A percentile compares a stretch with the other conserved stretches of the same genome.
These are phyloP conservation scores for Trametes maxima DNA, from an alignment of 768 basidiomycete genomes.

Conservation along the genomic window DNA sequence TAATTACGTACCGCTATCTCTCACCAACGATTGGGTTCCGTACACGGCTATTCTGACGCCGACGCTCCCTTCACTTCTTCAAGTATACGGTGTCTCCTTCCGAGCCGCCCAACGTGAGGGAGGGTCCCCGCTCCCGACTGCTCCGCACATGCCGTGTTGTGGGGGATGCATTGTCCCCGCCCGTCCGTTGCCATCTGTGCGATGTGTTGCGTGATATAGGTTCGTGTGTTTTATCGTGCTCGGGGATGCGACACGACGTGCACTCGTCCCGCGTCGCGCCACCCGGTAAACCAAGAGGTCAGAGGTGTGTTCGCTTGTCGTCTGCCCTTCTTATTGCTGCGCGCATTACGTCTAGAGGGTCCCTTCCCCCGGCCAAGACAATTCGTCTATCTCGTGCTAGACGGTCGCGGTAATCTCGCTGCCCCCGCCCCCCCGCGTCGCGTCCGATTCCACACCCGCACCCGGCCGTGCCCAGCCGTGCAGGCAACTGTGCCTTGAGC, in stretches of 20 bases:
- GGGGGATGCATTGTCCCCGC: neutral
- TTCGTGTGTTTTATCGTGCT: conserved; percentile 2
- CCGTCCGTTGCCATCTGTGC: neutral
- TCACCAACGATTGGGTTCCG: conserved; percentile 13
- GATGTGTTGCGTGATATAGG: neutral
- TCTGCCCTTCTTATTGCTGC: neutral
- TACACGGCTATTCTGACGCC: conserved; percentile 13
- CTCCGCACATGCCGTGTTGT: neutral
- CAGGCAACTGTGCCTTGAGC: neutral
- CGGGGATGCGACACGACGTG: neutral
- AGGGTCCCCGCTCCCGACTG: too few species aligned
- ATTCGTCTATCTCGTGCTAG: conserved; percentile 11
- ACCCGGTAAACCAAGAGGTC: neutral
- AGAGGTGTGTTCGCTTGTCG: conserved; percentile 1
- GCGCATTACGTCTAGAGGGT: conserved; percentile 8
- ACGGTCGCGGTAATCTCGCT: neutral
- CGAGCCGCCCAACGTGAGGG: neutral
- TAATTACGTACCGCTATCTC: conserved; percentile 7
- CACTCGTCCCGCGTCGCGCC: neutral
- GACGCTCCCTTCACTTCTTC: conserved; percentile 1
- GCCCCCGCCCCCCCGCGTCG: neutral
- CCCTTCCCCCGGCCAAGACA: neutral
- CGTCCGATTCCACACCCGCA: neutral
- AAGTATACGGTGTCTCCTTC: neutral
- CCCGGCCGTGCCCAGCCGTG: neutral